These are phyloP conservation scores for Thalassiosira mediterranea DNA, from an alignment of 352 stramenopile species.

Conservation along the genomic window DNA sequence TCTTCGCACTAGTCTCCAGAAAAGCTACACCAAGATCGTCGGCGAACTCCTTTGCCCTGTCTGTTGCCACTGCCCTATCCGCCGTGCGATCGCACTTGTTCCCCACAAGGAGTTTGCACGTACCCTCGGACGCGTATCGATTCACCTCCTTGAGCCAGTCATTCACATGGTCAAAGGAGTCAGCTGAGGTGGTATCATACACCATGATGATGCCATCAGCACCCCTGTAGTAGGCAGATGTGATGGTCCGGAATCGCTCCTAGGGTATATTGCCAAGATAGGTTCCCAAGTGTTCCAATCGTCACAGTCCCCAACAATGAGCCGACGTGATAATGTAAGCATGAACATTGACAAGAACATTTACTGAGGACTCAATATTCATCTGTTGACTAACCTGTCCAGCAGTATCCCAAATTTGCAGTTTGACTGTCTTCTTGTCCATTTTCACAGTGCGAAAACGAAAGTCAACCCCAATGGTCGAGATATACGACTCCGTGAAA, in stretches of 20 bases:
- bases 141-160: slow-evolving; percentile 96
- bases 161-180: slow-evolving; percentile 98
- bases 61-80: slow-evolving; percentile 92
- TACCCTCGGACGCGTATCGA: slow-evolving; percentile 95
- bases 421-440: slow-evolving; percentile 98
- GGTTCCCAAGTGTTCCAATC: too few species aligned
- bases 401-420: slow-evolving; percentile 92
- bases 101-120: slow-evolving; percentile 95
- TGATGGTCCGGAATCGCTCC: slow-evolving; percentile 99
- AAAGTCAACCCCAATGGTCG: slow-evolving; percentile 99
- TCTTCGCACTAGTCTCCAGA: slow-evolving; percentile 97
- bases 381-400: slow-evolving; percentile 85
- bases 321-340: too few species aligned
- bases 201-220: slow-evolving; percentile 98
- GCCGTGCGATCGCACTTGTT: slow-evolving; percentile 98
- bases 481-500: slow-evolving; percentile 98
- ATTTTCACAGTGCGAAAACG: slow-evolving; percentile 97
- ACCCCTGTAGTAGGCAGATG: slow-evolving; percentile 98
- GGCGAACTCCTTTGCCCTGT: slow-evolving; percentile 94
- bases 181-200: slow-evolving; percentile 89
- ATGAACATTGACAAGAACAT: too few species aligned
- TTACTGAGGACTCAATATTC: too few species aligned
- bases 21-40: slow-evolving; percentile 96
- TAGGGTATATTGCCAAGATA: too few species aligned
- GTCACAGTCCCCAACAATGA: too few species aligned